These are phyloP conservation scores for Metschnikowia vanudenii DNA, from an alignment of 805 yeast species.

Conservation along the genomic window DNA sequence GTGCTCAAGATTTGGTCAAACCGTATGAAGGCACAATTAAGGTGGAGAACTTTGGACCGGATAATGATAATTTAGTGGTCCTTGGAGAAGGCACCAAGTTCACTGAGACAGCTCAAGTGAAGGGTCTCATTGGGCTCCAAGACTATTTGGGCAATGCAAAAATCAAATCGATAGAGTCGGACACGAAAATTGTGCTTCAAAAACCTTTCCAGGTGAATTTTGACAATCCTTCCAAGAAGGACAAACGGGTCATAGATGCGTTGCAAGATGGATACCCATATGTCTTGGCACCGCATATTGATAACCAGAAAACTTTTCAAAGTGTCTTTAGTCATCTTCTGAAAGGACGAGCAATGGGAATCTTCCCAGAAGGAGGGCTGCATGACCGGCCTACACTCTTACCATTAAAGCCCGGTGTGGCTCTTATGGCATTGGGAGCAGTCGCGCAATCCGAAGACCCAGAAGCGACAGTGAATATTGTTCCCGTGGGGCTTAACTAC, in stretches of 20 bases:
- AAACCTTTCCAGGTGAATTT: slow-evolving; percentile 25
- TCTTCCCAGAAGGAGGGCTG: slow-evolving; percentile 46
- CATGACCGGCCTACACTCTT: slow-evolving; percentile 43
- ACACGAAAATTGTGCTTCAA: slow-evolving; percentile 27
- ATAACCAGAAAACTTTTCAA: slow-evolving; percentile 35
- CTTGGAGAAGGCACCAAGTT: slow-evolving; percentile 37
- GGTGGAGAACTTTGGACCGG: slow-evolving; percentile 21
- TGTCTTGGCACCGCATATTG: slow-evolving; percentile 41
- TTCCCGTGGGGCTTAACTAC: slow-evolving; percentile 44
- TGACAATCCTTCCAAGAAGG: slow-evolving; percentile 13
- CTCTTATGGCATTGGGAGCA: slow-evolving; percentile 45
- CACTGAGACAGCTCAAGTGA: slow-evolving; percentile 31
- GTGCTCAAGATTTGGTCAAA: slow-evolving; percentile 40
- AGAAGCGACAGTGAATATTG: slow-evolving; percentile 25
- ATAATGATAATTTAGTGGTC: slow-evolving; percentile 20
- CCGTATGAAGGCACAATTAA: slow-evolving; percentile 30
- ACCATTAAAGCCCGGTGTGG: slow-evolving; percentile 46
- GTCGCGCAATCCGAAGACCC: slow-evolving; percentile 29
- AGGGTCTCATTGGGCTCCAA: slow-evolving; percentile 40
- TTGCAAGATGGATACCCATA: slow-evolving; percentile 30
- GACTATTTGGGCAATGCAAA: slow-evolving; percentile 35
- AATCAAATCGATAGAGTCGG: slow-evolving; percentile 31
- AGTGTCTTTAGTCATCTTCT: slow-evolving; percentile 39
- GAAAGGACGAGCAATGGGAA: slow-evolving; percentile 34
- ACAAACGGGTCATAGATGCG: slow-evolving; percentile 16